Conservation (phyloP, 2,329 filamentous ascomycete species). For the Cladosporium velox region DNA sequence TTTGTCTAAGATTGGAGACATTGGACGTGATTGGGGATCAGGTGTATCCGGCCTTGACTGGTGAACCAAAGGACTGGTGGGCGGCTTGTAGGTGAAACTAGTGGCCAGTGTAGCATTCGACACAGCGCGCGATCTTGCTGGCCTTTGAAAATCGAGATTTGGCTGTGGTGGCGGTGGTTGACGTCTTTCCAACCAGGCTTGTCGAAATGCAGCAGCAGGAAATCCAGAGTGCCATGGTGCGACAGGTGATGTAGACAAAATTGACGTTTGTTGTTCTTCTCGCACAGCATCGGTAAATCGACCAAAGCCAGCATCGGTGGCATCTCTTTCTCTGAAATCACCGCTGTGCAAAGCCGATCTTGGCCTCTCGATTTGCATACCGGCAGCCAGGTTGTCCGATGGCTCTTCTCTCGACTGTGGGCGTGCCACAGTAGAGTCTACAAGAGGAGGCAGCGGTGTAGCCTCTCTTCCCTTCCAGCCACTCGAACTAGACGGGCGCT, state of each 20-base stretch:
- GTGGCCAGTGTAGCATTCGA: conserved; percentile 69
- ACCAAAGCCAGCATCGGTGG: conserved; percentile 23
- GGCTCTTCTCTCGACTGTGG: conserved; percentile 29
- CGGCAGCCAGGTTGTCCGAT: conserved; percentile 33
- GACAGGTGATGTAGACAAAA: conserved; percentile 54
- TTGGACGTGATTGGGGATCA: conserved; percentile 37
- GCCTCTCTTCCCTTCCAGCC: conserved; percentile 51
- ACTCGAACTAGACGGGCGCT: conserved; percentile 25
- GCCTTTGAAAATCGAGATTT: conserved; percentile 43
- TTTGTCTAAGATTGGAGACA: conserved; percentile 48
- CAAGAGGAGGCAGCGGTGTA: conserved; percentile 38
- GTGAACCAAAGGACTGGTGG: conserved; percentile 89
- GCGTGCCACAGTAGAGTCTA: conserved; percentile 17
- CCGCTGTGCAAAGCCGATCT: conserved; percentile 70
- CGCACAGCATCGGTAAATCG: conserved; percentile 24
- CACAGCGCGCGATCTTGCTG: conserved; percentile 42
- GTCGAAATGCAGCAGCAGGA: conserved; percentile 40
- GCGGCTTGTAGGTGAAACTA: conserved; percentile 80
- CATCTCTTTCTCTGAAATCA: conserved; percentile 58
- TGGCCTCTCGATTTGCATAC: conserved; percentile 72
- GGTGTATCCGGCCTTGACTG: conserved; percentile 37
- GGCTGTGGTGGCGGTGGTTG: conserved; percentile 21
- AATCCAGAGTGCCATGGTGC: conserved; percentile 59
- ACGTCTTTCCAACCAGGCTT: conserved; percentile 25
- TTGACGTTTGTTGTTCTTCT: conserved; percentile 25